Evolutionary conservation across 768 basidiomycete genomes (phyloP).

Genomic region (Polyporus arcularius): DNA sequence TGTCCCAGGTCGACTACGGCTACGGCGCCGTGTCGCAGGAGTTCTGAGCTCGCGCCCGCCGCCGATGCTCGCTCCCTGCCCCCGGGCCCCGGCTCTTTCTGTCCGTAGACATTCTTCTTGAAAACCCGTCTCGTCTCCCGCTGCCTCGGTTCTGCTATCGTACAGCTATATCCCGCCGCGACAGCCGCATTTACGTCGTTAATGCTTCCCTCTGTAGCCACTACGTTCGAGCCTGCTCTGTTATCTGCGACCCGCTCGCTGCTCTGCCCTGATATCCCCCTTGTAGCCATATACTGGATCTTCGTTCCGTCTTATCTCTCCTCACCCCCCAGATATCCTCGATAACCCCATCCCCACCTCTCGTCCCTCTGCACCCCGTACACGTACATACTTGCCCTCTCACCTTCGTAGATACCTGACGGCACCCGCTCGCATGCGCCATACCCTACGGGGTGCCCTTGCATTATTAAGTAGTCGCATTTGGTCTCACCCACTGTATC

Average conservation of each 20-base stretch:
- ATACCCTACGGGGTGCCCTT: conserved; percentile 11
- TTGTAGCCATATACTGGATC: conserved; percentile 15
- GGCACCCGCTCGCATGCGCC: not conserved
- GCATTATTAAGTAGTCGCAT: conserved; percentile 2
- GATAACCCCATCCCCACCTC: no score
- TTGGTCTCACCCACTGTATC: conserved; percentile 4
- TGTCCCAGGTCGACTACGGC: conserved; percentile 7
- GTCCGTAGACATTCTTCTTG: not conserved
- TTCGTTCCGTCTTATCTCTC: not conserved
- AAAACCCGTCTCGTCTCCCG: not conserved
- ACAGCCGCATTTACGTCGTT: not conserved
- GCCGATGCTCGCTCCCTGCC: conserved; percentile 1
- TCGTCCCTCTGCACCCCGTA: not conserved
- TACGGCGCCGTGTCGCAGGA: conserved; percentile 11
- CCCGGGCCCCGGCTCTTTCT: not conserved
- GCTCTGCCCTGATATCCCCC: conserved; percentile 2
- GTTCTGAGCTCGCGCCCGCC: conserved; percentile 4
- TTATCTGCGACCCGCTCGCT: not conserved
- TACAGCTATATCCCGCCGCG: conserved; percentile 4
- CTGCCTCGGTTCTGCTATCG: not conserved
- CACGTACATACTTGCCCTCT: conserved; percentile 5
- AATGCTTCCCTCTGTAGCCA: conserved; percentile 9
- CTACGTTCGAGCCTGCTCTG: not conserved
- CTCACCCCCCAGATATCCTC: not conserved
- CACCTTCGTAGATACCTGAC: conserved; percentile 11